Percentiles rank a stretch among this genome's conserved stretches.
These are phyloP conservation scores for Pyricularia sp. DNA, from an alignment of 2,329 filamentous ascomycete genomes.

Conservation along the genomic window DNA sequence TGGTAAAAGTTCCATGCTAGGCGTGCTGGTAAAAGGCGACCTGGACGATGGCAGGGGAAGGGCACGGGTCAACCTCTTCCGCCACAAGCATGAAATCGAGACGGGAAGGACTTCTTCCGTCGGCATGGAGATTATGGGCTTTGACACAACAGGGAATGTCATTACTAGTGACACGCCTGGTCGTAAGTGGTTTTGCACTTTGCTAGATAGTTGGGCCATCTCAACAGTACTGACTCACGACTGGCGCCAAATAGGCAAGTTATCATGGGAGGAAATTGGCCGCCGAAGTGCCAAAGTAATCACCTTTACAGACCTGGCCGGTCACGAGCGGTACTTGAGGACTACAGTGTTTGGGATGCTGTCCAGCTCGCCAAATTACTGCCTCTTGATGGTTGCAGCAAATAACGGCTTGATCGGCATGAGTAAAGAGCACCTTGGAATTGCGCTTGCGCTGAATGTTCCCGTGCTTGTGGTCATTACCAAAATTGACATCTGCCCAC, in stretches of 20 bases:
- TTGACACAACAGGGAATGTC: slow-evolving; percentile 77
- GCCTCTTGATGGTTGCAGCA: slow-evolving; percentile 93
- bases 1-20: slow-evolving; percentile 92
- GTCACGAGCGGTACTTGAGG: slow-evolving; percentile 88
- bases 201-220: too few species aligned
- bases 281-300: slow-evolving; percentile 94
- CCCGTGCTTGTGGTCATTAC: slow-evolving; percentile 97
- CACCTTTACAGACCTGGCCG: slow-evolving; percentile 88
- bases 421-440: slow-evolving; percentile 96
- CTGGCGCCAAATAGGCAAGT: slow-evolving; percentile 32
- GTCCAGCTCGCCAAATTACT: slow-evolving; percentile 94
- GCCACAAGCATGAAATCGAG: slow-evolving; percentile 97
- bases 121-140: slow-evolving; percentile 98
- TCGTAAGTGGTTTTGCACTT: slow-evolving; percentile 42
- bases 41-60: slow-evolving; percentile 91
- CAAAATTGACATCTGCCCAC: slow-evolving; percentile 97
- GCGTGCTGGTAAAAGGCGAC: slow-evolving; percentile 89
- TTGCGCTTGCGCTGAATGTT: slow-evolving; percentile 88
- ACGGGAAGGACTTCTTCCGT: slow-evolving; percentile 92
- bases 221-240: background rate
- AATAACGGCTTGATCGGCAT: slow-evolving; percentile 97
- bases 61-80: slow-evolving; percentile 89
- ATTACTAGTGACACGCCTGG: slow-evolving; percentile 75
- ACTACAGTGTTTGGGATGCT: slow-evolving; percentile 95
- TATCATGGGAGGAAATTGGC: slow-evolving; percentile 97